phyloP scores from a whole-genome alignment of 208 protist genomes.

The Leishmania braziliensis region DNA sequence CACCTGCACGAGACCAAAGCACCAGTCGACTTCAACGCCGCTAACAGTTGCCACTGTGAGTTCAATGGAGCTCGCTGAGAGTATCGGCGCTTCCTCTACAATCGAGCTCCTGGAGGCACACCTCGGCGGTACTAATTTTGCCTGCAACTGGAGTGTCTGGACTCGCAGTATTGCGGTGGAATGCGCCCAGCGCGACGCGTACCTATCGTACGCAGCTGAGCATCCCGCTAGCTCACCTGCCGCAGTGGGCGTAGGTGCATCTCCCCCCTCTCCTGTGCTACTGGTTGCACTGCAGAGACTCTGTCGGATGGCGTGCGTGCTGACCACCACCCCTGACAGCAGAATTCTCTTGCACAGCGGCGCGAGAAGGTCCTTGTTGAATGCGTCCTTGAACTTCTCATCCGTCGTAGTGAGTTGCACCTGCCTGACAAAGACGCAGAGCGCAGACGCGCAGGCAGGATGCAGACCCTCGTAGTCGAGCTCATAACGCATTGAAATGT shows the following conservation, averaged over 20 bases:
- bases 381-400: constrained; percentile 47
- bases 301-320: constrained; percentile 17
- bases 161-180: constrained; percentile 20
- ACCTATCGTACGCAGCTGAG: constrained; percentile 7
- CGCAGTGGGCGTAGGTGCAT: not conserved
- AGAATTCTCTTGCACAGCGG: constrained; percentile 22
- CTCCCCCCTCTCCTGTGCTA: not conserved
- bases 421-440: constrained; percentile 48
- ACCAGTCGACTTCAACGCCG: constrained; percentile 30
- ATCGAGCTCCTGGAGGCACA: constrained; percentile 12
- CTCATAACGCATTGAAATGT: constrained; percentile 63
- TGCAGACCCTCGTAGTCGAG: constrained; percentile 75
- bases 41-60: constrained; percentile 20
- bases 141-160: constrained; percentile 18
- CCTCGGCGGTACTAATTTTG: constrained; percentile 20
- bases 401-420: constrained; percentile 52
- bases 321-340: constrained; percentile 16
- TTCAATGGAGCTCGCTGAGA: constrained; percentile 23
- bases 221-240: not conserved
- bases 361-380: constrained; percentile 29
- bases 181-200: constrained; percentile 22
- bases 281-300: not conserved
- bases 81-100: constrained; percentile 8
- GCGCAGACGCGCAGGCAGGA: constrained; percentile 42
- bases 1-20: constrained; percentile 61